Evolutionary conservation across 805 yeast genomes (phyloP).

Genomic region (Wickerhamomyces hampshirensis): DNA sequence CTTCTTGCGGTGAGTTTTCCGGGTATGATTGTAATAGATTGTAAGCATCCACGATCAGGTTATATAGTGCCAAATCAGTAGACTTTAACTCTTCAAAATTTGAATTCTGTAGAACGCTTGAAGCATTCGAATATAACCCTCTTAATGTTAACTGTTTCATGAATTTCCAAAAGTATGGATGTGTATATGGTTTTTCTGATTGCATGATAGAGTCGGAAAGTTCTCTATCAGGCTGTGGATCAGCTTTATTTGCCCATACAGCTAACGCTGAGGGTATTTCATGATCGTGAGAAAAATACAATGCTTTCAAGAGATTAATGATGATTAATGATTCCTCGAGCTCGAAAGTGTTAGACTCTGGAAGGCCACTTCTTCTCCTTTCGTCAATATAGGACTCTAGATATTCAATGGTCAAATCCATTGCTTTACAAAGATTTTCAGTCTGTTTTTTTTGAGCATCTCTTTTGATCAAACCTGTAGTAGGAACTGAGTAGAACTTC

Average conservation of each 20-base stretch:
- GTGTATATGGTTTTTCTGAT: constrained; percentile 41
- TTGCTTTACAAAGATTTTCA: constrained; percentile 31
- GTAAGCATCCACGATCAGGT: constrained; percentile 29
- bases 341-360: constrained; percentile 29
- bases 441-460: constrained; percentile 31
- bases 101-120: constrained; percentile 39
- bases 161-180: constrained; percentile 58
- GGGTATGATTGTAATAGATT: constrained; percentile 34
- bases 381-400: constrained; percentile 29
- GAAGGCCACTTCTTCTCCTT: constrained; percentile 27
- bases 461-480: constrained; percentile 34
- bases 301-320: constrained; percentile 53
- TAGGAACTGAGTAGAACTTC: constrained; percentile 35
- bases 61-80: constrained; percentile 20
- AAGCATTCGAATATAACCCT: constrained; percentile 57
- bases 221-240: constrained; percentile 57
- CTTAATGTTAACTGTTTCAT: constrained; percentile 52
- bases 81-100: constrained; percentile 35
- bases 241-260: constrained; percentile 67
- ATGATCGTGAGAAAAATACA: constrained; percentile 35
- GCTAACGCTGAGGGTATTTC: constrained; percentile 38
- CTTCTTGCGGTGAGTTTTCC: constrained; percentile 22
- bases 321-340: constrained; percentile 45
- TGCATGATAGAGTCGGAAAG: constrained; percentile 41
- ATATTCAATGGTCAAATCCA: constrained; percentile 29